Base-by-base conservation (phyloP, 768 basidiomycete species). In the Gloeostereum incarnatum region DNA sequence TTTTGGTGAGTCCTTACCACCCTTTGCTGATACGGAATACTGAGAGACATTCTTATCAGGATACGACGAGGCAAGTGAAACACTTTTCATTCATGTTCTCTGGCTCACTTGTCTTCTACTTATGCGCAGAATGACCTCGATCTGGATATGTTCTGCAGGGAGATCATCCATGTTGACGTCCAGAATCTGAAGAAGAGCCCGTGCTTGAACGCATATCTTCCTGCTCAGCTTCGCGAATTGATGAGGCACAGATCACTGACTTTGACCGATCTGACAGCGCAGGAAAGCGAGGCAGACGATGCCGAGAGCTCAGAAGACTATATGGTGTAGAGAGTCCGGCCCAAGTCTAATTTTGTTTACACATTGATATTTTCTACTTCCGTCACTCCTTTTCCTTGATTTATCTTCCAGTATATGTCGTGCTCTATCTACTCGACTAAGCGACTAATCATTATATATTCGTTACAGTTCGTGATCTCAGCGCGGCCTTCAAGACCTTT, bases 11-110 rank as follows among this genome's bases (percentile, higher is more conserved):
- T 50, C 7, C 36, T 3, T 36, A n/a, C 26, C 31, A 25, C 29
- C 22, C 30, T 17, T 11, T 9, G 24, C 26, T 37, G 31, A 27
- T n/a, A n/a, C n/a, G n/a, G n/a, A 17, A 23, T 16, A 8, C 21
- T 38, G 21, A 20, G 35, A 9, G 25, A 14, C 2, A 24, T 36
- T 32, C 31, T 37, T 22, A 17, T 5, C 43, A 73, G 73, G 77
- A 3, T 80, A 78, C 48, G 76, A 79, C 43, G 75, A 76, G 36
- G 73, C 73, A 46, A n/a, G n/a, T 21, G 64, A 49, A 10, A 21
- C 24, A 24, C 11, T 34, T 8, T n/a, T 38, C 25, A 19, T 14
- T n/a, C 30, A 14, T 38, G 39, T 16, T 27, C 8, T n/a, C n/a
- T n/a, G n/a, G n/a, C n/a, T n/a, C n/a, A n/a, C n/a, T 35, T 18